Percentiles rank a stretch among this genome's conserved stretches.
Conservation (phyloP, 2,329 filamentous ascomycete species). For the Sporothrix sp. region DNA sequence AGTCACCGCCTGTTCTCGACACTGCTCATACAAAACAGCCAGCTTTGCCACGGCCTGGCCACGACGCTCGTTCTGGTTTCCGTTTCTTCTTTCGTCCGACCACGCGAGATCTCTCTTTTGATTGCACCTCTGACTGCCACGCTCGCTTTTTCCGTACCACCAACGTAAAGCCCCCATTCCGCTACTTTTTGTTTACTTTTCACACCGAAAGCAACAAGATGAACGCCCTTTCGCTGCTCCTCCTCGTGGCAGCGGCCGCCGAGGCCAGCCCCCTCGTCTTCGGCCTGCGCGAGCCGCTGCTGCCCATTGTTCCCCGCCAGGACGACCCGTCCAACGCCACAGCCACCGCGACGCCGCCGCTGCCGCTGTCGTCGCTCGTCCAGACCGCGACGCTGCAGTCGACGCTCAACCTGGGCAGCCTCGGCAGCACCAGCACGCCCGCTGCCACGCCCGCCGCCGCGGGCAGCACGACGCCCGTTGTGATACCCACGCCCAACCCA, state of each 20-base stretch:
- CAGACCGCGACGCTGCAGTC: background rate
- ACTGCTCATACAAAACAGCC: no score
- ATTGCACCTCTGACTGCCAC: no score
- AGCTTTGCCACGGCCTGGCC: background rate
- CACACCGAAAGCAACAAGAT: conserved; percentile 7
- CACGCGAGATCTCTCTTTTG: no score
- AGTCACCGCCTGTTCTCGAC: background rate
- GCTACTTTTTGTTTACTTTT: no score
- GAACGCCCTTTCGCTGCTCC: conserved; percentile 11
- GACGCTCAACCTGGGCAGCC: background rate
- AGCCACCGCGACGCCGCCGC: background rate
- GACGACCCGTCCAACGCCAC: background rate
- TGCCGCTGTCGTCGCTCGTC: background rate
- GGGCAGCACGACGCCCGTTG: no score
- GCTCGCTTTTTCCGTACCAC: no score
- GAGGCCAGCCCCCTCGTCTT: conserved; percentile 22
- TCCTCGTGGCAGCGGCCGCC: conserved; percentile 11
- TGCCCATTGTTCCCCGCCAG: background rate
- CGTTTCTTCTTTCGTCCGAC: background rate
- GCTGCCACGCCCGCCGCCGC: no score
- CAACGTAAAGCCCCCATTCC: no score
- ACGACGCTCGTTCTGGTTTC: background rate
- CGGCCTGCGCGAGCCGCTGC: background rate
- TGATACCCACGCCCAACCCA: no score
- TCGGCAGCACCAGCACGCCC: background rate